Percentiles rank a stretch among this genome's conserved stretches.
Conservation (phyloP, 2,329 filamentous ascomycete genomes). For the Pseudogymnoascus destructans region DNA sequence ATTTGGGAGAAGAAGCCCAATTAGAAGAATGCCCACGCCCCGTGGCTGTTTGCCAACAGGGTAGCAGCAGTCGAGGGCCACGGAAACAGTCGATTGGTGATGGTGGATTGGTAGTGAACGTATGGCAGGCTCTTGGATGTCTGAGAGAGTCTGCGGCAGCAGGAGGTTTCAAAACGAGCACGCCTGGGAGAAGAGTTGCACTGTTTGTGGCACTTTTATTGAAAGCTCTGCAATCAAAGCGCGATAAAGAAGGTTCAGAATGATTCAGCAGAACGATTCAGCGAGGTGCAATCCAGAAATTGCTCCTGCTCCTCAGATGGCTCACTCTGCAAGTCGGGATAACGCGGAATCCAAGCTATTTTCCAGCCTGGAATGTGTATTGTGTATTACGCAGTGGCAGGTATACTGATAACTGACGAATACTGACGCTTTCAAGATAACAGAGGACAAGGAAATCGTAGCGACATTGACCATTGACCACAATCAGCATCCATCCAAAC, state of each 20-base stretch:
- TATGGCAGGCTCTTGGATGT: background rate
- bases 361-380: background rate
- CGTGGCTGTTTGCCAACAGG: background rate
- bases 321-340: background rate
- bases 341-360: background rate
- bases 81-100: background rate
- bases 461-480: background rate
- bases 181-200: background rate
- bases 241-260: background rate
- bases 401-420: constrained; percentile 3
- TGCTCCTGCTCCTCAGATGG: background rate
- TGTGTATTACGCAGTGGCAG: background rate
- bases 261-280: background rate
- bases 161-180: background rate
- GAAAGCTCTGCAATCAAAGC: constrained; percentile 1
- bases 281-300: background rate
- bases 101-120: background rate
- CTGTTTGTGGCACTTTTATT: background rate
- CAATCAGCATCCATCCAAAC: background rate
- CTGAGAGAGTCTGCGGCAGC: background rate
- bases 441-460: constrained; percentile 1
- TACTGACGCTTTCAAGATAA: background rate
- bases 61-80: background rate
- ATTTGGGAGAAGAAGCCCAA: background rate
- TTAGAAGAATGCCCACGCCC: background rate